Percentiles rank a stretch among this genome's conserved stretches.
Evolutionary conservation across 768 basidiomycete species (phyloP).

Genomic region (Ramaria sp.): DNA sequence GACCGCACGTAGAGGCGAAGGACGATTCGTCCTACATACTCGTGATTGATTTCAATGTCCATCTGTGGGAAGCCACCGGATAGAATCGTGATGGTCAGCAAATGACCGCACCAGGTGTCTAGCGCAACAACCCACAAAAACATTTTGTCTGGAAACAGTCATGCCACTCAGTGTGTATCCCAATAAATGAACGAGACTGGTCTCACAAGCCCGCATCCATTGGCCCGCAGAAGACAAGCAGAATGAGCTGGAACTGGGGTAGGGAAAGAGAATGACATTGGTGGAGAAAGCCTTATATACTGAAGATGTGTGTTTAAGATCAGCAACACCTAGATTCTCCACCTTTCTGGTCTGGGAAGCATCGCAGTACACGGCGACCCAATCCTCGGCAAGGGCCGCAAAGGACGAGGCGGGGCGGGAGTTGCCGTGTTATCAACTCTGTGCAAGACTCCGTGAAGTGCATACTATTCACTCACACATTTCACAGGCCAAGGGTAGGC

Average conservation of each 20-base stretch:
- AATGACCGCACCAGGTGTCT: background rate
- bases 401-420: background rate
- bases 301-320: background rate
- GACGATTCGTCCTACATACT: slow-evolving; percentile 42
- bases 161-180: background rate
- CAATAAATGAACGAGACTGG: background rate
- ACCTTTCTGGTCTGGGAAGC: background rate
- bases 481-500: no score
- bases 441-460: no score
- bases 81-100: background rate
- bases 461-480: no score
- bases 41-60: slow-evolving; percentile 10
- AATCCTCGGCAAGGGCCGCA: background rate
- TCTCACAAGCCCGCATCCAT: background rate
- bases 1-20: slow-evolving; percentile 59
- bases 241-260: background rate
- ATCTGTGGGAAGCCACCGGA: background rate
- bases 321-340: background rate
- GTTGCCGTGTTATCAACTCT: background rate
- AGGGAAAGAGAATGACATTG: background rate
- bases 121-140: background rate
- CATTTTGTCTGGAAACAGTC: background rate
- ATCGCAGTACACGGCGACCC: background rate
- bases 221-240: background rate
- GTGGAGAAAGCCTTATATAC: background rate